Evolutionary conservation across 2,329 filamentous ascomycete species (phyloP).

Genomic region (Tympanopsis confertula): DNA sequence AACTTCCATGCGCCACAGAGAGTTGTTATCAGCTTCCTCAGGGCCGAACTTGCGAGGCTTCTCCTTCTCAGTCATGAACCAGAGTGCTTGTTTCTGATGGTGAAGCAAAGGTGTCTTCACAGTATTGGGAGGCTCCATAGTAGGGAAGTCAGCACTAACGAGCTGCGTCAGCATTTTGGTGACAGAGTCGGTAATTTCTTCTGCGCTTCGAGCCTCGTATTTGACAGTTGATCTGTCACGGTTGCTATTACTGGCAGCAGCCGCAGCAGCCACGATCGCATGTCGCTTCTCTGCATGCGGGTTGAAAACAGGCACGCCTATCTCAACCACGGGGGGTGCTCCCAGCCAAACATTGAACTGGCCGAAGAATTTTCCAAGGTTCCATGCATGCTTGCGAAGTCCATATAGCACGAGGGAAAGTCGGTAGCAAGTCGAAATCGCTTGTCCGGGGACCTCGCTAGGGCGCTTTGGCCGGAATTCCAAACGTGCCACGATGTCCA

Average conservation of each 20-base stretch:
- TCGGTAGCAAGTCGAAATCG: slow-evolving; percentile 46
- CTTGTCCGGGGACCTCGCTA: slow-evolving; percentile 52
- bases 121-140: slow-evolving; percentile 50
- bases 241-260: too few species aligned
- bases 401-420: slow-evolving; percentile 73
- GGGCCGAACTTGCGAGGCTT: slow-evolving; percentile 46
- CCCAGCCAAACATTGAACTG: slow-evolving; percentile 57
- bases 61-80: slow-evolving; percentile 76
- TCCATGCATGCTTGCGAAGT: slow-evolving; percentile 49
- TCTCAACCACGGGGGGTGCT: slow-evolving; percentile 52
- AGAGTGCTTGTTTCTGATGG: slow-evolving; percentile 83
- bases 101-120: slow-evolving; percentile 61
- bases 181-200: slow-evolving; percentile 78
- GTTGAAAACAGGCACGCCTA: slow-evolving; percentile 62
- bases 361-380: slow-evolving; percentile 57
- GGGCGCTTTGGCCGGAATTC: slow-evolving; percentile 49
- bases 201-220: slow-evolving; percentile 50
- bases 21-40: slow-evolving; percentile 40
- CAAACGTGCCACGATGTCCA: slow-evolving; percentile 66
- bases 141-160: slow-evolving; percentile 61
- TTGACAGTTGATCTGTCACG: slow-evolving; percentile 9
- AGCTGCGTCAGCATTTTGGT: slow-evolving; percentile 81
- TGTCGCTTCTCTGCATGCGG: slow-evolving; percentile 49
- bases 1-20: slow-evolving; percentile 63
- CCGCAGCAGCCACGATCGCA: background rate